phyloP scores from a whole-genome alignment of 257 asterid genomes.

The Perilla frutescens region DNA sequence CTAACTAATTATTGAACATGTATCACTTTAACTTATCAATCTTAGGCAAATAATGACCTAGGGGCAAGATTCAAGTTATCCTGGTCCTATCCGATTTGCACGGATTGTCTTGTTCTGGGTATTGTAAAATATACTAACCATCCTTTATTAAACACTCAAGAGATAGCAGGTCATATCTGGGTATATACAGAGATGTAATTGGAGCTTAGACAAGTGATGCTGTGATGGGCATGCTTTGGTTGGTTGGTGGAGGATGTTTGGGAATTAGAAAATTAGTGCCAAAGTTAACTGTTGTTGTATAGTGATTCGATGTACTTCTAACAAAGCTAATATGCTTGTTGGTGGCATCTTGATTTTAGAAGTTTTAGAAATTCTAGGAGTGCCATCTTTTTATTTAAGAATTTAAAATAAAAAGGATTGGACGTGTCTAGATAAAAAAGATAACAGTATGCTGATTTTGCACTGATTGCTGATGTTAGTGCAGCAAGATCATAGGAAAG shows the following conservation, averaged over 20 bases:
- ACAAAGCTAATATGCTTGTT: background rate
- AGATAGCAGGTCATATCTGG: background rate
- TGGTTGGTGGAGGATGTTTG: background rate
- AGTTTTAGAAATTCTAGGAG: background rate
- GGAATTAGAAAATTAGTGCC: background rate
- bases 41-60: background rate
- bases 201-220: constrained; percentile 9
- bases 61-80: constrained; percentile 22
- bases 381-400: background rate
- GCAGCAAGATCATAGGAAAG: background rate
- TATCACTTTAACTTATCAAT: background rate
- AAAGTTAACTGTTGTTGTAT: background rate
- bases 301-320: background rate
- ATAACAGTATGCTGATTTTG: background rate
- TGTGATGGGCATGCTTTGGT: background rate
- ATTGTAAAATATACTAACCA: background rate
- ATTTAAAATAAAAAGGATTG: background rate
- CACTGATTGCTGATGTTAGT: constrained; percentile 10
- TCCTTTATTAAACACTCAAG: background rate
- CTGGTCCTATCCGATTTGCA: constrained; percentile 4
- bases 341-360: background rate
- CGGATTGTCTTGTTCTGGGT: background rate
- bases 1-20: constrained; percentile 12
- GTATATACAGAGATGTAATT: constrained; percentile 1
- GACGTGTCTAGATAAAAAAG: background rate